Percentiles rank a stretch among this genome's conserved stretches.
phyloP scores from a whole-genome alignment of 2,329 filamentous ascomycete species.

The Arthrinium phaeospermum region DNA sequence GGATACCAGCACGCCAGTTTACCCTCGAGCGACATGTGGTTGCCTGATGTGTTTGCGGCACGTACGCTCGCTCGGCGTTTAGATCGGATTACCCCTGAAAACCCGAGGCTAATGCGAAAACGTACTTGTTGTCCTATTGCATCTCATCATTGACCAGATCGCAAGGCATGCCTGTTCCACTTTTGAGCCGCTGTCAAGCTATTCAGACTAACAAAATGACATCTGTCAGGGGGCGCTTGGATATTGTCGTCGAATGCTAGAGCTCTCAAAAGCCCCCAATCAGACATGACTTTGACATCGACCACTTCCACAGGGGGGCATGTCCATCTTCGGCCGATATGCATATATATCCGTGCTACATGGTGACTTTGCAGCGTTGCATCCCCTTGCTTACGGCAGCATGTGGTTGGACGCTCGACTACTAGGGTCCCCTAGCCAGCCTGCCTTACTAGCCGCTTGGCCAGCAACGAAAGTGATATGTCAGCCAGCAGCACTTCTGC shows the following conservation, averaged over 20 bases:
- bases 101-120: neutral
- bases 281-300: neutral
- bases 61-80: neutral
- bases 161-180: neutral
- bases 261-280: neutral
- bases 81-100: neutral
- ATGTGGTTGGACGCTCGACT: neutral
- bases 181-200: neutral
- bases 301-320: no score
- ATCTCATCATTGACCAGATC: neutral
- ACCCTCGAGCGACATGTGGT: neutral
- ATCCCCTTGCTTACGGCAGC: constrained; percentile 3
- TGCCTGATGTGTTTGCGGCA: neutral
- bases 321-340: neutral
- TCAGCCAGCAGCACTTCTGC: neutral
- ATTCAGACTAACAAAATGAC: neutral
- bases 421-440: neutral
- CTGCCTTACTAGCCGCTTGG: neutral
- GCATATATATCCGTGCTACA: no score
- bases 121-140: neutral
- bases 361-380: constrained; percentile 2
- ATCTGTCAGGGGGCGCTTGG: neutral
- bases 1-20: neutral
- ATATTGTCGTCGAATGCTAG: neutral
- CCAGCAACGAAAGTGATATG: neutral